phyloP scores from a whole-genome alignment of 176 grass and related monocot genomes.

The Musa schizocarpa region DNA sequence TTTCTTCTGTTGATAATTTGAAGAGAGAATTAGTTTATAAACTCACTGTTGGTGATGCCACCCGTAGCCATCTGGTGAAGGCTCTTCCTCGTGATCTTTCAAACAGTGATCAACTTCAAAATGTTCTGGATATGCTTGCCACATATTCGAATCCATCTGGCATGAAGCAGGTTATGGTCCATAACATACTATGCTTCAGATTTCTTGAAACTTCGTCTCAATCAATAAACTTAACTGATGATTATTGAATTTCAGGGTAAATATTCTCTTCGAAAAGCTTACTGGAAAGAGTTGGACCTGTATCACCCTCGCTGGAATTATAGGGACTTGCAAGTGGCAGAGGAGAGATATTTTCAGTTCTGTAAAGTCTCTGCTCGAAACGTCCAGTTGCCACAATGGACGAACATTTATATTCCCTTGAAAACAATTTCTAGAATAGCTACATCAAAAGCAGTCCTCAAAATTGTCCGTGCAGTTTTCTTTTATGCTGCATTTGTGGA shows the following conservation, averaged over 20 bases:
- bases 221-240: conserved; percentile 12
- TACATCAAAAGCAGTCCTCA: conserved; percentile 63
- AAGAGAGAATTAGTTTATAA: conserved; percentile 87
- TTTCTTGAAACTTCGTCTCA: conserved; percentile 4
- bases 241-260: conserved; percentile 50
- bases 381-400: conserved; percentile 85
- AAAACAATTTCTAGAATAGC: conserved; percentile 62
- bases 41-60: conserved; percentile 70
- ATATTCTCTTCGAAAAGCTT: conserved; percentile 68
- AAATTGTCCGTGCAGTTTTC: conserved; percentile 68
- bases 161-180: conserved; percentile 80
- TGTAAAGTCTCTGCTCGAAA: conserved; percentile 77
- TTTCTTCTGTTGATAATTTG: conserved; percentile 74
- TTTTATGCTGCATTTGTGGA: conserved; percentile 62
- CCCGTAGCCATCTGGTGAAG: conserved; percentile 88
- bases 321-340: conserved; percentile 78
- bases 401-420: conserved; percentile 51
- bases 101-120: conserved; percentile 62
- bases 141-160: conserved; percentile 91
- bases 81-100: conserved; percentile 81
- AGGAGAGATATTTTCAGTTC: conserved; percentile 97
- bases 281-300: conserved; percentile 92
- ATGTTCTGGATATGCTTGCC: conserved; percentile 74
- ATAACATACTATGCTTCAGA: not conserved
- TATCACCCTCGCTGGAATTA: conserved; percentile 98